phyloP scores from a whole-genome alignment of 768 basidiomycete genomes.

The Tephrocybe rancida region DNA sequence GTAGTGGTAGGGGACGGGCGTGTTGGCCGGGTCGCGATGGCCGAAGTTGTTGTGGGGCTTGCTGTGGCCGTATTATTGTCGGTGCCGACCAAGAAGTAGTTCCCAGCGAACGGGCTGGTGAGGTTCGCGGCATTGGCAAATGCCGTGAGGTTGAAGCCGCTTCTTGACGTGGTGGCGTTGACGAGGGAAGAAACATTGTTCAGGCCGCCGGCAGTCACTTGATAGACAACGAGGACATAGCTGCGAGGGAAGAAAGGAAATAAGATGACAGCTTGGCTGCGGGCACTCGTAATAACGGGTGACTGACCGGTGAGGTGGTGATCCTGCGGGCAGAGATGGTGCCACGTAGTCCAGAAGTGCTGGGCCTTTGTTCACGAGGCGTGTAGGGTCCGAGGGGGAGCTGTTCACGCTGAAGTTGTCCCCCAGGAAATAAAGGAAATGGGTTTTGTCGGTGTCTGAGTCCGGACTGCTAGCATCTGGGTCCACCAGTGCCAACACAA shows the following conservation, averaged over 20 bases:
- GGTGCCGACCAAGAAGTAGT: conserved; percentile 44
- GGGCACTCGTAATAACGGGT: neutral
- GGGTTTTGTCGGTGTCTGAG: conserved; percentile 34
- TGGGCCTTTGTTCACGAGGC: conserved; percentile 38
- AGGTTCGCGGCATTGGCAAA: conserved; percentile 36
- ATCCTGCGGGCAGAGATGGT: conserved; percentile 41
- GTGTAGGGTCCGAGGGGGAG: conserved; percentile 21
- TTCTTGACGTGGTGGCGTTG: conserved; percentile 34
- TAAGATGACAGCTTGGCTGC: conserved; percentile 12
- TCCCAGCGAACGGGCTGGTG: conserved; percentile 41
- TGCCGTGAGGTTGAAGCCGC: conserved; percentile 39
- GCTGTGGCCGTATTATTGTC: conserved; percentile 17
- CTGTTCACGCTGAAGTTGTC: conserved; percentile 35
- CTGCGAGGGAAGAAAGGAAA: conserved; percentile 18
- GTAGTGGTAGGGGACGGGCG: neutral
- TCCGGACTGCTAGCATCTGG: conserved; percentile 48
- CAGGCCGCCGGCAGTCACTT: conserved; percentile 22
- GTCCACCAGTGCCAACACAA: conserved; percentile 43
- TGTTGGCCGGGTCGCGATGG: neutral
- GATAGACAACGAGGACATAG: conserved; percentile 37
- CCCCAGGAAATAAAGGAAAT: conserved; percentile 44
- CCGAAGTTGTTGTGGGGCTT: conserved; percentile 2
- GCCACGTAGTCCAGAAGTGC: conserved; percentile 40
- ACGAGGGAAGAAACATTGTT: conserved; percentile 33
- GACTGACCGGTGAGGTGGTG: conserved; percentile 46